Base-by-base conservation (phyloP, 805 yeast species). In the Metschnikowia corniflorae region DNA sequence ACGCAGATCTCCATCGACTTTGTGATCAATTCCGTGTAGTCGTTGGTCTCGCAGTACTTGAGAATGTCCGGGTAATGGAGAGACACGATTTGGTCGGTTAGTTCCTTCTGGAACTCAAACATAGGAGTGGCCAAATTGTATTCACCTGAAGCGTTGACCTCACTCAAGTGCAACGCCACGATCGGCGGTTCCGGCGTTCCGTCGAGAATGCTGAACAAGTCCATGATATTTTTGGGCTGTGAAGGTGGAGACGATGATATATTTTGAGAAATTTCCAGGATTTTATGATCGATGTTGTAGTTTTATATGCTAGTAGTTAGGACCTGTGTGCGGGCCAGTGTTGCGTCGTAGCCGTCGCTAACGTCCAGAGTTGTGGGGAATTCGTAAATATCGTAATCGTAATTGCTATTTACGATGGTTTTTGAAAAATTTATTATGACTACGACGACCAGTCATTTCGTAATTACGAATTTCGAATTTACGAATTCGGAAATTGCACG, bases 1-100 rank as follows among this genome's bases (percentile, higher is more conserved):
- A 86, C 75, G 58, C 94, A 76, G 6, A 86, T 82, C 42, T 78
- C 75, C 57, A 91, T 69, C 0, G 94, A 80, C 52, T 86, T 86
- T n/a, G 79, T 67, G 24, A 84, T 75, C 19, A 85, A 76, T 12
- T 67, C 71, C 5, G 61, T 57, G 26, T 63, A 61, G 44, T 70
- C 73, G 39, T 71, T 63, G 33, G 77, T 66, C 55, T 87, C 95
- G 53, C 86, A 88, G 57, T 82, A 89, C 60, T 87, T 81, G 49
- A 91, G 67, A 40, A 91, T 87, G 55, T 89, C 97, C 22, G 91
- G 78, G 56, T 89, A 91, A 60, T 91, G 97, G 26, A 88, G 67
- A 2, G 95, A 85, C 9, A 91, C 85, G 20, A 93, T 88, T 55
- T 88, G 96, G 58, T 91, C 95, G 8, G 89, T 86, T 35, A 91